Evolutionary conservation across 352 stramenopile species (phyloP).

Genomic region (Globisporangium spiculum): DNA sequence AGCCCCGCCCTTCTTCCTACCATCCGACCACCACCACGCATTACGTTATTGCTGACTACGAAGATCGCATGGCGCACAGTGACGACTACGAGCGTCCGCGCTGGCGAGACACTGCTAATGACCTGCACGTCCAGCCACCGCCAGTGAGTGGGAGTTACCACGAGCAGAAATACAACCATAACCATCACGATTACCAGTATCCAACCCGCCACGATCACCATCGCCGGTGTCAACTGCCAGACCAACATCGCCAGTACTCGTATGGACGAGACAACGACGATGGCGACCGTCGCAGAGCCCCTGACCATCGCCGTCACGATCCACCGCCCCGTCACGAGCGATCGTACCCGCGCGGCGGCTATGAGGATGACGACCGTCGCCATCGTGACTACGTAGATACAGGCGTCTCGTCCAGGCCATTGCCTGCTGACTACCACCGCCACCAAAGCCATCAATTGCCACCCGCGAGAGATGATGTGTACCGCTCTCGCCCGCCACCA

Average conservation of each 20-base stretch:
- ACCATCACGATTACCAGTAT: neutral
- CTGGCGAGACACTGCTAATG: neutral
- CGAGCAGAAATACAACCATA: neutral
- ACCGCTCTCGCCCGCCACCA: conserved; percentile 1
- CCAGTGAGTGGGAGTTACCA: neutral
- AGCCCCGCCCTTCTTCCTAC: conserved; percentile 17
- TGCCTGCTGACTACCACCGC: neutral
- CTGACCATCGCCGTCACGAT: neutral
- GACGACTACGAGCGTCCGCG: conserved; percentile 1
- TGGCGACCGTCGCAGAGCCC: neutral
- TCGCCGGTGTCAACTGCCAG: neutral
- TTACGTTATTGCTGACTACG: neutral
- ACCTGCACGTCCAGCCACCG: neutral
- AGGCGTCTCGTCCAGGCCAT: neutral
- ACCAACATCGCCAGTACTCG: neutral
- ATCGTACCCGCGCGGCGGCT: neutral
- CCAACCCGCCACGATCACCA: neutral
- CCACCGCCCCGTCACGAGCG: neutral
- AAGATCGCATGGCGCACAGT: neutral
- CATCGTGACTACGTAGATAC: neutral
- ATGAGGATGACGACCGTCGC: neutral
- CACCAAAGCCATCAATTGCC: neutral
- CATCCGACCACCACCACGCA: conserved; percentile 19
- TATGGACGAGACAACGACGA: neutral
- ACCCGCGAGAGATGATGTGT: neutral